Conservation (phyloP, 2,329 filamentous ascomycete genomes). For the Fusarium sp. region DNA sequence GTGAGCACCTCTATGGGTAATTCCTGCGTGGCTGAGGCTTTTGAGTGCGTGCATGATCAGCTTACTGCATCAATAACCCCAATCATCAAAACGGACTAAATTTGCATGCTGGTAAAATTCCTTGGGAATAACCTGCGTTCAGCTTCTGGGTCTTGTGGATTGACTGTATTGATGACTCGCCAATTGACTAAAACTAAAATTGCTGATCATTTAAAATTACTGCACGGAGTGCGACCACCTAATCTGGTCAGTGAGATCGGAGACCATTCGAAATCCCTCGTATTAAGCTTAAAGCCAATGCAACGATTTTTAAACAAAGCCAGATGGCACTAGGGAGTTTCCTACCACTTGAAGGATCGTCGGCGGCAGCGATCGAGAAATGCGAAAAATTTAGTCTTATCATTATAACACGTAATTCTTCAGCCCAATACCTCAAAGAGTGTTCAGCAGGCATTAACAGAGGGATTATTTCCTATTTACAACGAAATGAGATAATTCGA, state of each 20-base stretch:
- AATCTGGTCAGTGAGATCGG: too few relatives aligned
- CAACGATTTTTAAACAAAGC: too few relatives aligned
- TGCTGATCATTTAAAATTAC: neutral
- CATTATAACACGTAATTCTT: too few relatives aligned
- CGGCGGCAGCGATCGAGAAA: neutral
- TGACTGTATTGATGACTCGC: neutral
- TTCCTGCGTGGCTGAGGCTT: neutral
- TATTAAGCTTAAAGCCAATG: neutral
- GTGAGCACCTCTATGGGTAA: too few relatives aligned
- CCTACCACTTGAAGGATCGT: neutral
- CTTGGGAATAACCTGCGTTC: fast-evolving
- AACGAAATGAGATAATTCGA: neutral
- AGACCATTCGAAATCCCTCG: too few relatives aligned
- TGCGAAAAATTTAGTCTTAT: neutral
- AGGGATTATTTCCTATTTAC: neutral
- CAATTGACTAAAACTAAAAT: neutral
- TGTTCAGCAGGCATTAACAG: neutral
- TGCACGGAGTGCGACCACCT: neutral
- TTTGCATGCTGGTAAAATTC: neutral
- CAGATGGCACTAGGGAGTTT: neutral
- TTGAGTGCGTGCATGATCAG: neutral
- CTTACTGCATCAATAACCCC: neutral
- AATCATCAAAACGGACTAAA: fast-evolving
- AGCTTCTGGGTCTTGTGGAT: fast-evolving
- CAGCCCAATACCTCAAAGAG: too few relatives aligned